Evolutionary conservation across 2,329 filamentous ascomycete genomes (phyloP), one percentile per base, ranked within the genome.

Genomic region (Nannizziopsis arthrosporioides): DNA sequence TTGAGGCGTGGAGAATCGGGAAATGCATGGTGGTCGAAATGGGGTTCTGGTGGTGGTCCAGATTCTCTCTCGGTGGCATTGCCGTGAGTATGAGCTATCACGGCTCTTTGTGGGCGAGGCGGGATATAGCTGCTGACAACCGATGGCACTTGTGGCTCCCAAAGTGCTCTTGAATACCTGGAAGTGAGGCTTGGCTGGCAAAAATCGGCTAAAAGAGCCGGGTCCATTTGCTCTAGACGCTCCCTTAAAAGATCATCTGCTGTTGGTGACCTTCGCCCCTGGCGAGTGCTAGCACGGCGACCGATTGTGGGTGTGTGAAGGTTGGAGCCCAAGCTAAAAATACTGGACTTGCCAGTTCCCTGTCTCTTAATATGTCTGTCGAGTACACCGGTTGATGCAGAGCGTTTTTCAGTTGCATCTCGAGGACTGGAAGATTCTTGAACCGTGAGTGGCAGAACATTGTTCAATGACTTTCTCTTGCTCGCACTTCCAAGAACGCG

Each of bases 21-120:
- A 38, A 56, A 56, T 11, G 46, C 38, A 19, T 53, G 48, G 9
- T 50, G 51, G 8, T 52, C 53, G 17, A 55, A 42, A 9, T 51
- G 44, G 17, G 36, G 46, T 15, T 52, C 43, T 32, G 40, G 1
- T n/a, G 46, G 45, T 7, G 39, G 10, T 8, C 31, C 40, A 14
- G 36, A 7, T 27, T 53, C 51, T 41, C 52, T 51, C 30, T 51
- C 49, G 41, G 46, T 34, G 14, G 35, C 27, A 36, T 22, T 40
- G 11, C 34, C 40, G 14, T 40, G 6, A 2, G 42, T 45, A 2
- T 31, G 34, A 9, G 34, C 35, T 22, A 15, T 19, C 18, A n/a
- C 11, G 7, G 40, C 19, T 12, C 27, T 2, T 27, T 34, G 14
- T 18, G 46, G 14, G 6, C 7, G 34, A 3, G 18, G 14, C 18